Conservation (phyloP, 768 basidiomycete species). For the Hemileccinum rubropunctum region DNA sequence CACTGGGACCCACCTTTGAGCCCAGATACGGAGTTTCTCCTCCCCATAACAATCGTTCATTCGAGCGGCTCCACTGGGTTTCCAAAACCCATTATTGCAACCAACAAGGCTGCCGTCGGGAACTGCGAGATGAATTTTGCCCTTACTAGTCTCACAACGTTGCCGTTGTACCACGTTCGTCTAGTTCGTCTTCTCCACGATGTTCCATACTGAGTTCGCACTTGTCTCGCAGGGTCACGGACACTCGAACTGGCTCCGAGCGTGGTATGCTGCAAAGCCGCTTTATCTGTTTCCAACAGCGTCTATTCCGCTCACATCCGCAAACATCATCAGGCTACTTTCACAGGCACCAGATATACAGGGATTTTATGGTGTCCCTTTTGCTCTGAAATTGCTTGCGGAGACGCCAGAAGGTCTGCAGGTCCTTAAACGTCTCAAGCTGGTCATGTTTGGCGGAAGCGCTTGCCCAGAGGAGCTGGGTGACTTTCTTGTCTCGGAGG, state of each 20-base stretch:
- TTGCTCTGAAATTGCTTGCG: conserved; percentile 42
- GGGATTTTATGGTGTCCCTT: conserved; percentile 37
- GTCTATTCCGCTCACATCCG: conserved; percentile 44
- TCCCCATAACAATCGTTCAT: conserved; percentile 23
- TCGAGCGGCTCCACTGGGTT: conserved; percentile 43
- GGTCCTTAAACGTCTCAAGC: conserved; percentile 41
- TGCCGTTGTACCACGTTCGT: conserved; percentile 35
- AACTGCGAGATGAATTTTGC: conserved; percentile 35
- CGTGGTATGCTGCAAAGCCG: conserved; percentile 39
- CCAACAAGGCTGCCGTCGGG: conserved; percentile 35
- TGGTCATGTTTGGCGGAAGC: conserved; percentile 52
- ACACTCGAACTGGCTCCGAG: conserved; percentile 35
- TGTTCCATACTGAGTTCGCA: background rate
- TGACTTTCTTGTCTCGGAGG: conserved; percentile 44
- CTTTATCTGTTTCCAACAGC: conserved; percentile 43
- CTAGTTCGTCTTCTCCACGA: background rate
- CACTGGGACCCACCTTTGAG: conserved; percentile 18
- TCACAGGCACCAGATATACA: conserved; percentile 32
- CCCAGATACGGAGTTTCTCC: conserved; percentile 20
- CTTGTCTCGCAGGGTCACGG: conserved; percentile 18
- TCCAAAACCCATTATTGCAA: conserved; percentile 42
- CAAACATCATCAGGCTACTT: conserved; percentile 41
- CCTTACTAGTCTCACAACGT: conserved; percentile 18
- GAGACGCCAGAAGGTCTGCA: conserved; percentile 47
- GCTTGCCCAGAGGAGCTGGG: conserved; percentile 55